Evolutionary conservation across 2,329 filamentous ascomycete species (phyloP), one percentile per base, ranked within the genome.

Genomic region (Cytospora piceicola): DNA sequence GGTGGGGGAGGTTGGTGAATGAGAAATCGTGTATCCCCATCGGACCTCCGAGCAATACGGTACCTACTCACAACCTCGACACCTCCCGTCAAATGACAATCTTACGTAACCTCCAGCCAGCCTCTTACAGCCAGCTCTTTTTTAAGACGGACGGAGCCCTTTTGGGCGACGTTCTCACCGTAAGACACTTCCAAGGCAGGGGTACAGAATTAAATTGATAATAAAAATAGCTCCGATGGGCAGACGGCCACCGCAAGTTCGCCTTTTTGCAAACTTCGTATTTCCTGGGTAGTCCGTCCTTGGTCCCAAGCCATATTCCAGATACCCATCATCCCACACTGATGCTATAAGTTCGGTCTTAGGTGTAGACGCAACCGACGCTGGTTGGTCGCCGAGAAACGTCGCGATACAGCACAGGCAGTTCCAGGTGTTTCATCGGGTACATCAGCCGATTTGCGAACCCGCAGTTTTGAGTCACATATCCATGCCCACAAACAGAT

Each of bases 31-130:
- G 20, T 39, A 36, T 53, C 61, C 32, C 61, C 61, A 63, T 17
- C 61, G 61, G 61, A 63, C 17, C 17, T 63, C 61, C 61, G 61
- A 32, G 57, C 22, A 24, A 32, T 3, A 34, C n/a, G n/a, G n/a
- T n/a, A n/a, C n/a, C n/a, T n/a, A n/a, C 29, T 11, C n/a, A 24
- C 7, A 22, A 24, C 9, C 9, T 49, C 46, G 11, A 12, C n/a
- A 46, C 6, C 8, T 6, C 0, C 11, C 7, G 20, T n/a, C 3
- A n/a, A 11, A 9, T 1, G 11, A 2, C 3, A 9, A 20, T 22
- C 24, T 49, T 22, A 49, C n/a, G 14, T 49, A 49, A 49, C 24
- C 24, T 20, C 22, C 20, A 46, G n/a, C n/a, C n/a, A n/a, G n/a
- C n/a, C n/a, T n/a, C n/a, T n/a, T n/a, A n/a, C n/a, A n/a, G n/a